Evolutionary conservation across 2,329 filamentous ascomycete species (phyloP), one percentile per base, ranked within the genome.

Genomic region (Ophiognomonia clavigignenti-juglandacearum): DNA sequence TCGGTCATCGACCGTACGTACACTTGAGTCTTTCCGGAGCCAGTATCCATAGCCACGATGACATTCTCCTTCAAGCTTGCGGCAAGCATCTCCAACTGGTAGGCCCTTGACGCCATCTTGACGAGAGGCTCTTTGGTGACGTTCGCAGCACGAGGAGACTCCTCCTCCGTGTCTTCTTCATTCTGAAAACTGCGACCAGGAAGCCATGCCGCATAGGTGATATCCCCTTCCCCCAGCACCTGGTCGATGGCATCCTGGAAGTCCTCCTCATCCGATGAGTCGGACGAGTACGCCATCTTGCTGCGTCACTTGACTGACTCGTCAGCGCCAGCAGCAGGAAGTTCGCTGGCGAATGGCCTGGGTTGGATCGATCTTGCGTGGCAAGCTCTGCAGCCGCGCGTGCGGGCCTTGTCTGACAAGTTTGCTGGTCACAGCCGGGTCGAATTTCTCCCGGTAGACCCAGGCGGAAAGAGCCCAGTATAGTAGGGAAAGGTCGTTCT

Each of bases 1-100:
- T 9, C 19, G 13, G 22, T 13, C 31, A 39, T 35, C 10, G n/a
- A n/a, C n/a, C n/a, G 14, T 64, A 26, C 75, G 65, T 74, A 88
- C 85, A 90, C 78, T 54, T 85, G 82, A 3, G 86, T 90, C 62
- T 91, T 91, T 2, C 86, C 86, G 53, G 79, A 88, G 1, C 86
- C 86, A 0, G 86, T 91, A 52, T 87, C 85, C 86, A 90, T 90
- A 22, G 80, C 80, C 44, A 89, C 80, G 54, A 91, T 88, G 26
- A 85, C 78, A 60, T 90, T 91, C 39, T 74, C 68, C 51, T 75
- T 73, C 56, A 87, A 68, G 57, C 85, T 88, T 57, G 78, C 75
- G 49, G 84, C 74, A 44, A 87, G 72, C 86, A 92, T 90, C 65
- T 91, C 87, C 18, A 78, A 59, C 63, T 92, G 86, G 57, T 91